These are phyloP conservation scores for Chlorella variabilis DNA, from an alignment of 163 green algal genomes.

Conservation along the genomic window DNA sequence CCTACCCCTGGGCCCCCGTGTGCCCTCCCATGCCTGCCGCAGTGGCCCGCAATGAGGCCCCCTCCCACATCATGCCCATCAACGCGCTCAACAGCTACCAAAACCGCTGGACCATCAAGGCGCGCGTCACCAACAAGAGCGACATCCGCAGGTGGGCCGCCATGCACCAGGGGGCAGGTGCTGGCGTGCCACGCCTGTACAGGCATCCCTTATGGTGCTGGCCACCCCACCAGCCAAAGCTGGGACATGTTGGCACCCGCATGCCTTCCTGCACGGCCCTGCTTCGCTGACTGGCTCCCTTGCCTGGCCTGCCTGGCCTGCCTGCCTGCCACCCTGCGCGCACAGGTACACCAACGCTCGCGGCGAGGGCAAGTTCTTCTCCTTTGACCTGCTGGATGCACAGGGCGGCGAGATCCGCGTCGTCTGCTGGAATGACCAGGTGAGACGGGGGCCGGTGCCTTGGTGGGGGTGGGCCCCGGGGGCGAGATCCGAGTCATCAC, in stretches of 20 bases:
- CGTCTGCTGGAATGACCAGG: slow-evolving; percentile 87
- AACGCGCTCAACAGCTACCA: slow-evolving; percentile 93
- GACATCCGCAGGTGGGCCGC: slow-evolving; percentile 83
- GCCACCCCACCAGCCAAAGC: too few relatives aligned
- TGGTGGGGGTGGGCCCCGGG: neutral
- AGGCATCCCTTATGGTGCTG: too few relatives aligned
- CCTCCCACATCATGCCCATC: slow-evolving; percentile 84
- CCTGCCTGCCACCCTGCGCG: neutral
- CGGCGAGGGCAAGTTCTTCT: slow-evolving; percentile 92
- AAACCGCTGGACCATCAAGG: slow-evolving; percentile 92
- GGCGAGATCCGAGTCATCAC: too few relatives aligned
- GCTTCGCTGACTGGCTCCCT: too few relatives aligned
- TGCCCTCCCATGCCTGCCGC: too few relatives aligned
- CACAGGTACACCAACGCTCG: slow-evolving; percentile 77
- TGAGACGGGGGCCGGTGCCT: slow-evolving; percentile 31
- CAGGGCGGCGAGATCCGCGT: slow-evolving; percentile 92
- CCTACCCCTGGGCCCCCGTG: too few relatives aligned
- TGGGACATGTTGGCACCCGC: too few relatives aligned
- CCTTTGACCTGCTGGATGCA: slow-evolving; percentile 93
- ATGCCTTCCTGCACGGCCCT: too few relatives aligned
- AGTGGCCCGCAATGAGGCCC: slow-evolving; percentile 30
- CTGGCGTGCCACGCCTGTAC: too few relatives aligned
- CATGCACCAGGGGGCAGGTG: too few relatives aligned
- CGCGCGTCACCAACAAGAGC: slow-evolving; percentile 81
- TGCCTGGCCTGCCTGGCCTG: too few relatives aligned